Conservation (phyloP, 306 rosid genomes). For the Ceratonia siliqua region DNA sequence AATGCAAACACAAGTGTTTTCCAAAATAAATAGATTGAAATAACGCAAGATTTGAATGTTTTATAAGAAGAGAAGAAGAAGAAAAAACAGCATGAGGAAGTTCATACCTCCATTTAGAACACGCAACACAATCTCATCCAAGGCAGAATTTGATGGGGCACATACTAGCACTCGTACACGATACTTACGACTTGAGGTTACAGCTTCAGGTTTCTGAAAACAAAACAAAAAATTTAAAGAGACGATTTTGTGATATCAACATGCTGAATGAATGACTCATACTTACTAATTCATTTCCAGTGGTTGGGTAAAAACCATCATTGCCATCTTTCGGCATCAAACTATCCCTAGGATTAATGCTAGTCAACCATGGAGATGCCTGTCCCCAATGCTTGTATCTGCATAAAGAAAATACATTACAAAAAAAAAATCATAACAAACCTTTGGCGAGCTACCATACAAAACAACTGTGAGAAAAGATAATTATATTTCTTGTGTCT, state of each 20-base stretch:
- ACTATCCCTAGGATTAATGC: slow-evolving; percentile 73
- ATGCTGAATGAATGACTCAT: not conserved
- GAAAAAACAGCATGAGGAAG: slow-evolving; percentile 30
- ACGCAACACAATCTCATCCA: slow-evolving; percentile 94
- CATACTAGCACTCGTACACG: slow-evolving; percentile 89
- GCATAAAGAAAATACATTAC: slow-evolving; percentile 32
- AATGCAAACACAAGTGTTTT: slow-evolving; percentile 10
- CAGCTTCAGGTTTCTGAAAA: slow-evolving; percentile 83
- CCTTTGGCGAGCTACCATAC: slow-evolving; percentile 7
- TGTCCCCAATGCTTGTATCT: slow-evolving; percentile 69
- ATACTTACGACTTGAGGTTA: slow-evolving; percentile 82
- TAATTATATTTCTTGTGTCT: too few species aligned
- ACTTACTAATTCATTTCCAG: slow-evolving; percentile 81
- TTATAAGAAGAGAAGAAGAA: slow-evolving; percentile 15
- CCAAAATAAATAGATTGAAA: slow-evolving; percentile 7
- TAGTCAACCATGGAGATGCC: slow-evolving; percentile 80
- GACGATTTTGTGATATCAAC: slow-evolving; percentile 27
- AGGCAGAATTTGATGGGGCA: slow-evolving; percentile 96
- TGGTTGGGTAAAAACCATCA: slow-evolving; percentile 84
- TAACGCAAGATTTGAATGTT: not conserved
- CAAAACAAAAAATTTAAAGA: slow-evolving; percentile 38
- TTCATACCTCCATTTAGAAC: slow-evolving; percentile 71
- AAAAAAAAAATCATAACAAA: slow-evolving; percentile 23
- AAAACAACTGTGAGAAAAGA: too few species aligned
- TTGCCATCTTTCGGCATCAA: slow-evolving; percentile 81